A percentile compares a stretch with the other conserved stretches of the same genome.
Evolutionary conservation across 352 stramenopile species (phyloP).

Genomic region (Albugo laibachii): DNA sequence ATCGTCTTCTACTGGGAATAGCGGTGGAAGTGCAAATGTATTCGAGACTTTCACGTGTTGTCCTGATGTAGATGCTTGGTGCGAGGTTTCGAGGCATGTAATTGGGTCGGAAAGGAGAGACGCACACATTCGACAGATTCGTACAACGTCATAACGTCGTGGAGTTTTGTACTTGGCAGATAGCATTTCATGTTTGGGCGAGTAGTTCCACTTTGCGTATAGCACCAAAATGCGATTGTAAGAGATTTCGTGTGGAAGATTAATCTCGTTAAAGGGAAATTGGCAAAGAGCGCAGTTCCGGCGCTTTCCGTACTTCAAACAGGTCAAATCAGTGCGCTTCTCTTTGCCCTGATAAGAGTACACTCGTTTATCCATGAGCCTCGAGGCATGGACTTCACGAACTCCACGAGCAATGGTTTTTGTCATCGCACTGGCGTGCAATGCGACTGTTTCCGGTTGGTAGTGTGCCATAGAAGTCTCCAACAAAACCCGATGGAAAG

Average conservation of each 20-base stretch:
- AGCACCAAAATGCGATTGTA: conserved; percentile 68
- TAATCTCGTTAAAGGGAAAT: conserved; percentile 26
- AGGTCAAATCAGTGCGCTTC: no score
- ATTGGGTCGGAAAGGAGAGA: conserved; percentile 40
- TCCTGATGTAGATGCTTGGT: background rate
- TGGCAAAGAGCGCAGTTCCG: conserved; percentile 42
- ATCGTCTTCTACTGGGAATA: conserved; percentile 10
- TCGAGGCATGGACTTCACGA: no score
- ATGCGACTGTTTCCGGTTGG: no score
- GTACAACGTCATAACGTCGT: conserved; percentile 49
- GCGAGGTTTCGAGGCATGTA: conserved; percentile 9
- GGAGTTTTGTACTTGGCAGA: conserved; percentile 28
- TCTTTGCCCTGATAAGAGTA: no score
- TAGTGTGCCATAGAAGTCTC: no score
- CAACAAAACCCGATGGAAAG: no score
- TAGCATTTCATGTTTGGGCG: conserved; percentile 18
- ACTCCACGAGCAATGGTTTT: no score
- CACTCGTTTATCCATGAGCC: no score
- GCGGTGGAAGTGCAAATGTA: conserved; percentile 37
- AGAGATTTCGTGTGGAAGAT: conserved; percentile 43
- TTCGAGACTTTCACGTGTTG: conserved; percentile 10
- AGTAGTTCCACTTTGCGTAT: conserved; percentile 32
- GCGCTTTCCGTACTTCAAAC: conserved; percentile 10
- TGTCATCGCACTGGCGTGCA: no score
- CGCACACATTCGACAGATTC: conserved; percentile 51